Conservation (phyloP, 176 grass and related monocot genomes). For the Miscanthus lutarioriparius region DNA sequence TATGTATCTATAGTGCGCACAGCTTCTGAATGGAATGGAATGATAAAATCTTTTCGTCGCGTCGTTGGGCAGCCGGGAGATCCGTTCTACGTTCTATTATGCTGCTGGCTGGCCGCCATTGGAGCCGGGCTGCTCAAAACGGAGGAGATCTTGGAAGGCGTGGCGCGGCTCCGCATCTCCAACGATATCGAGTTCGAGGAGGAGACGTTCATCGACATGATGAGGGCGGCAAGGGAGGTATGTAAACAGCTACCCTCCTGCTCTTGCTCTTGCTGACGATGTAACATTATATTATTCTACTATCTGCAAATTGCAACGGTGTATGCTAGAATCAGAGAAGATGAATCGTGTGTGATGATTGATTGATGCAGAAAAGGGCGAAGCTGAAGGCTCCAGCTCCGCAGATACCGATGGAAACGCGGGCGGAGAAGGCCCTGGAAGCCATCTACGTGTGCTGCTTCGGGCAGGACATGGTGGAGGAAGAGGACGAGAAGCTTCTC, state of each 20-base stretch:
- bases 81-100: constrained; percentile 84
- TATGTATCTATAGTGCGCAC: not conserved
- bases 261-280: too few relatives aligned
- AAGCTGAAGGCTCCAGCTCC: constrained; percentile 61
- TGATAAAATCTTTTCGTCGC: not conserved
- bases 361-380: constrained; percentile 80
- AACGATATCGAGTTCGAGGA: constrained; percentile 97
- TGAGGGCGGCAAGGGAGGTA: constrained; percentile 80
- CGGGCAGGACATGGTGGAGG: constrained; percentile 83
- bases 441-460: constrained; percentile 92
- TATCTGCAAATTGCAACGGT: not conserved
- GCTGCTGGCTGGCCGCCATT: constrained; percentile 86
- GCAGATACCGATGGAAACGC: constrained; percentile 62
- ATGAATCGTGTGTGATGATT: not conserved
- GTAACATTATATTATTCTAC: too few relatives aligned
- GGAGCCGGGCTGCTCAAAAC: constrained; percentile 85
- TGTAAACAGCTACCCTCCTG: not conserved
- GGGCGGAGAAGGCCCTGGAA: constrained; percentile 83
- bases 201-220: constrained; percentile 88
- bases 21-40: not conserved
- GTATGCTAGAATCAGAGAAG: not conserved
- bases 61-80: constrained; percentile 54
- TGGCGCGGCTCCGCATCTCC: constrained; percentile 87
- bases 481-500: constrained; percentile 61
- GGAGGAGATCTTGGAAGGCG: constrained; percentile 96